A percentile compares a stretch with the other conserved stretches of the same genome.
phyloP scores from a whole-genome alignment of 306 rosid genomes.

The Dalbergia oliveri region DNA sequence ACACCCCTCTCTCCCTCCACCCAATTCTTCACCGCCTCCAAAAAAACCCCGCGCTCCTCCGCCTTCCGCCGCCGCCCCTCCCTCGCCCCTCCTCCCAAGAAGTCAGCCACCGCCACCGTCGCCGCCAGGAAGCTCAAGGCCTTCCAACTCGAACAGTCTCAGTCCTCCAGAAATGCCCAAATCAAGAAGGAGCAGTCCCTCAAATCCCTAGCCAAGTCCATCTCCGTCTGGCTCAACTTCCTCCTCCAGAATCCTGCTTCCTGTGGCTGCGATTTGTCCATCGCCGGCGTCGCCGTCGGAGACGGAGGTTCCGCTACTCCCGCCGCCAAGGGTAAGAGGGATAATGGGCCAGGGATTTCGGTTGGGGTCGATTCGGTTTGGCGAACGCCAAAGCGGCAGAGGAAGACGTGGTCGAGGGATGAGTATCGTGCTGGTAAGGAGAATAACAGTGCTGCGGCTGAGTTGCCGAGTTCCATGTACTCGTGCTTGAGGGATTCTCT shows the following conservation, averaged over 20 bases:
- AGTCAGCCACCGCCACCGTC: constrained; percentile 48
- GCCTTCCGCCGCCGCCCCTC: constrained; percentile 61
- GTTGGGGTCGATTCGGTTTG: constrained; percentile 70
- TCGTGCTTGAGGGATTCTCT: constrained; percentile 60
- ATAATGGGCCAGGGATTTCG: constrained; percentile 47
- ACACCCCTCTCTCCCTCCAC: constrained; percentile 62
- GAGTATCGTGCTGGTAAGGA: constrained; percentile 36
- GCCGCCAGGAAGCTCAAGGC: constrained; percentile 69
- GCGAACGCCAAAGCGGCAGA: constrained; percentile 86
- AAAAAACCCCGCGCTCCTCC: constrained; percentile 55
- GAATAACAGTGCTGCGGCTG: constrained; percentile 16
- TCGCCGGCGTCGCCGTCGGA: constrained; percentile 44
- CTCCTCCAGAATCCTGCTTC: constrained; percentile 74
- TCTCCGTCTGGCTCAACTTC: constrained; percentile 93
- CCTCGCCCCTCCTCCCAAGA: constrained; percentile 57
- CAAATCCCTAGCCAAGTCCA: constrained; percentile 78
- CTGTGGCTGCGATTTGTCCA: constrained; percentile 70
- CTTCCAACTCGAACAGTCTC: constrained; percentile 72
- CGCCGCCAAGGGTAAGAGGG: constrained; percentile 72
- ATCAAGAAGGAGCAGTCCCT: constrained; percentile 70
- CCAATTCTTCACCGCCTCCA: constrained; percentile 76
- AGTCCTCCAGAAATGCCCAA: constrained; percentile 71
- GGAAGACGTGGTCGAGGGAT: constrained; percentile 55
- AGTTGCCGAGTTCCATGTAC: constrained; percentile 58
- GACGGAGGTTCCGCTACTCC: constrained; percentile 14